Evolutionary conservation across 768 basidiomycete species (phyloP).

Genomic region (Suillus subaureus): DNA sequence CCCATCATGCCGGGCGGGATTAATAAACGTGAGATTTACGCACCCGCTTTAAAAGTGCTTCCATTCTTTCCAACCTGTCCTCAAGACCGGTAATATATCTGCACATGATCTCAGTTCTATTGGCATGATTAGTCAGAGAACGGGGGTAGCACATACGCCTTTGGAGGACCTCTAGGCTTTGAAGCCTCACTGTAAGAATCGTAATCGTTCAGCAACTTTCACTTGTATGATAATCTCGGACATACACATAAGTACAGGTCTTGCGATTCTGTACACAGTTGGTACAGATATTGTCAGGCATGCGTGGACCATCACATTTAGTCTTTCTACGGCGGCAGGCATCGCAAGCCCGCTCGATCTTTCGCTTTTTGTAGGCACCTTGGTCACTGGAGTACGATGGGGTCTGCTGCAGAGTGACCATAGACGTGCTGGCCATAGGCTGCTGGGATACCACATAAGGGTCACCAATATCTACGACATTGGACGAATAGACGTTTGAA

Average conservation of each 20-base stretch:
- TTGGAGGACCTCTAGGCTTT: constrained; percentile 66
- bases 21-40: constrained; percentile 16
- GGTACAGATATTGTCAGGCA: constrained; percentile 53
- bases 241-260: constrained; percentile 63
- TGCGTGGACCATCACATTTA: constrained; percentile 60
- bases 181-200: constrained; percentile 52
- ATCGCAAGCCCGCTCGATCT: constrained; percentile 61
- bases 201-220: constrained; percentile 7
- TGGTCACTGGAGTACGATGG: constrained; percentile 17
- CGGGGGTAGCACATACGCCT: constrained; percentile 51
- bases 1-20: not conserved
- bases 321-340: constrained; percentile 60
- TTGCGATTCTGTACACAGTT: constrained; percentile 56
- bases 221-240: constrained; percentile 15
- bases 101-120: constrained; percentile 8
- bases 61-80: constrained; percentile 58
- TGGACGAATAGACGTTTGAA: constrained; percentile 18
- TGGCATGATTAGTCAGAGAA: constrained; percentile 1
- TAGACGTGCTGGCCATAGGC: constrained; percentile 10
- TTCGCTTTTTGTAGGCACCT: constrained; percentile 41
- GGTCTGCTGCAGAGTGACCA: constrained; percentile 15
- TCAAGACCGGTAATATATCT: constrained; percentile 64
- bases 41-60: constrained; percentile 55
- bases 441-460: constrained; percentile 10
- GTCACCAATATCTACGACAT: constrained; percentile 32